Evolutionary conservation across 441 rosid genomes (phyloP).

Genomic region (Arabidopsis hybrid): DNA sequence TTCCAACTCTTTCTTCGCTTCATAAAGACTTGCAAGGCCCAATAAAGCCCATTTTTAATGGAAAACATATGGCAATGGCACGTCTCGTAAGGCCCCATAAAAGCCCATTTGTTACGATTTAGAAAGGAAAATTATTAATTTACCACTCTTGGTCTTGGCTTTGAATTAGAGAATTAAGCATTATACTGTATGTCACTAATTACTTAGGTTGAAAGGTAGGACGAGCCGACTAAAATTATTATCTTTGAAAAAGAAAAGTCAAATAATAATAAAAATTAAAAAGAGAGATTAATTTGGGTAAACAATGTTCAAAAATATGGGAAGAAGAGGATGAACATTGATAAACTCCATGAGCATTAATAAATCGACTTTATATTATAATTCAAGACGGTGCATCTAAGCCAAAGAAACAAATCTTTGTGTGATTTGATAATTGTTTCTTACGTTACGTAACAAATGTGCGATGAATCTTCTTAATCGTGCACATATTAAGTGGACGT

Average conservation of each 20-base stretch:
- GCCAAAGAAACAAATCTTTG: slow-evolving; percentile 42
- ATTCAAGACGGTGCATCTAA: slow-evolving; percentile 46
- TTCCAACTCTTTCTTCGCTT: background rate
- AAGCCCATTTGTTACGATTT: slow-evolving; percentile 4
- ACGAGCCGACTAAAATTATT: slow-evolving; percentile 30
- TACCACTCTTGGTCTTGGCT: background rate
- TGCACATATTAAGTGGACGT: slow-evolving; percentile 42
- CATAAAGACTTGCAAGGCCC: slow-evolving; percentile 18
- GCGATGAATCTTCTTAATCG: slow-evolving; percentile 42
- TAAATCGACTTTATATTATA: slow-evolving; percentile 29
- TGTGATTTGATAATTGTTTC: slow-evolving; percentile 41
- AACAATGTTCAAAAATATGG: slow-evolving; percentile 34
- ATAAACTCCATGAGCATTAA: slow-evolving; percentile 34
- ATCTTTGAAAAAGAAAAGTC: slow-evolving; percentile 17
- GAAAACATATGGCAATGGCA: background rate
- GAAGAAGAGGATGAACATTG: slow-evolving; percentile 48
- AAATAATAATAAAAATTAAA: slow-evolving; percentile 13
- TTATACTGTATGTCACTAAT: slow-evolving; percentile 8
- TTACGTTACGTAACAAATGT: slow-evolving; percentile 40
- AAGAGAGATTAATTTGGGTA: slow-evolving; percentile 35
- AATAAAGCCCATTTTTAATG: slow-evolving; percentile 4
- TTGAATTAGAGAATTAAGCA: slow-evolving; percentile 29
- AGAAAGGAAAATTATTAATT: background rate
- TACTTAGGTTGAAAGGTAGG: slow-evolving; percentile 28
- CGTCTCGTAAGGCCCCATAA: slow-evolving; percentile 7